Percentiles rank a stretch among this genome's conserved stretches.
These are phyloP conservation scores for Clitopilus hobsonii DNA, from an alignment of 768 basidiomycete species.

Conservation along the genomic window DNA sequence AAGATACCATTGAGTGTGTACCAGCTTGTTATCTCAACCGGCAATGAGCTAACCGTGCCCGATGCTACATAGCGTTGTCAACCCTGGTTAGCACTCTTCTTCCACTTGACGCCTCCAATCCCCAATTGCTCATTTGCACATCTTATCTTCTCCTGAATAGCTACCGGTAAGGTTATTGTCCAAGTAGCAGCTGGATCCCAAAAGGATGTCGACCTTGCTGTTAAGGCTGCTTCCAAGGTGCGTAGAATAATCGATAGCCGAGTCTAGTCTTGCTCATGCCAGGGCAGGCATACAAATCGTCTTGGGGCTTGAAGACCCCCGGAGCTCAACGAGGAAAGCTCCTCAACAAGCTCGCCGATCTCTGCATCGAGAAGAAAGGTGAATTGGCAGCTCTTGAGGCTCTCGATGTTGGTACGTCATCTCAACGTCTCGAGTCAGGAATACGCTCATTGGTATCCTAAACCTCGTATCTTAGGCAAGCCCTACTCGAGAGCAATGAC, in stretches of 20 bases:
- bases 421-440: neutral
- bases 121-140: neutral
- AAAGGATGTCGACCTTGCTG: conserved; percentile 65
- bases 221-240: conserved; percentile 50
- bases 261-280: neutral
- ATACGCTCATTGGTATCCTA: neutral
- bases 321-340: conserved; percentile 29
- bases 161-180: conserved; percentile 56
- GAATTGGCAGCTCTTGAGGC: conserved; percentile 24
- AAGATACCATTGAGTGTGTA: conserved; percentile 53
- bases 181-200: conserved; percentile 46
- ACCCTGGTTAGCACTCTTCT: conserved; percentile 20
- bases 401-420: conserved; percentile 13
- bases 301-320: conserved; percentile 61
- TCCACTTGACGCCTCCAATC: too few species aligned
- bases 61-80: conserved; percentile 12
- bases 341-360: conserved; percentile 25
- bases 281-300: conserved; percentile 38
- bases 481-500: neutral
- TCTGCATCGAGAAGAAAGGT: conserved; percentile 21
- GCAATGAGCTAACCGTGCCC: neutral
- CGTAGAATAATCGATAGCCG: neutral
- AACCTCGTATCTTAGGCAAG: neutral
- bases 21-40: neutral
- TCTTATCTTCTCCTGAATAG: conserved; percentile 17